These are phyloP conservation scores for Aaosphaeria pasadenensis DNA, from an alignment of 2,329 filamentous ascomycete genomes.

Conservation along the genomic window DNA sequence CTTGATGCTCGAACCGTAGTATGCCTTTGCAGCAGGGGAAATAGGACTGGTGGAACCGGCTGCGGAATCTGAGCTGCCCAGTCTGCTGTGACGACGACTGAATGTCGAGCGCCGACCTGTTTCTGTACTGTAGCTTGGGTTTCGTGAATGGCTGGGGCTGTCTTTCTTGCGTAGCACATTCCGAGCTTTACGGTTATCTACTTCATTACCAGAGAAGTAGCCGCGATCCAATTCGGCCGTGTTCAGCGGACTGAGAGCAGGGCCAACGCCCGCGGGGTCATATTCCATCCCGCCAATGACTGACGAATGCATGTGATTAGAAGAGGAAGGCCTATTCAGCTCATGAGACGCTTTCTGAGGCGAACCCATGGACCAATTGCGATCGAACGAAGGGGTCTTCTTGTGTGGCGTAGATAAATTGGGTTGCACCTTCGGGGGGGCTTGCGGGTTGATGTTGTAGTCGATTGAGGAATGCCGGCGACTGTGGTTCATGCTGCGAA, in stretches of 20 bases:
- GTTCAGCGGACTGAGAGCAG: conserved; percentile 27
- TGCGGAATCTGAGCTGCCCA: conserved; percentile 75
- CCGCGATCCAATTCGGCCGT: conserved; percentile 72
- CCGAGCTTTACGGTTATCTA: conserved; percentile 66
- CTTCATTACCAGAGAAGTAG: conserved; percentile 89
- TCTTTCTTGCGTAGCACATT: conserved; percentile 78
- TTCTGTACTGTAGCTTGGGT: conserved; percentile 68
- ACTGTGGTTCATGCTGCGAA: conserved; percentile 78
- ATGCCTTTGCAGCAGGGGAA: conserved; percentile 64
- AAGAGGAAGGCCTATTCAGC: conserved; percentile 28
- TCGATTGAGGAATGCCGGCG: conserved; percentile 87
- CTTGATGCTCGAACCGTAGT: conserved; percentile 55
- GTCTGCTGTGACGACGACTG: conserved; percentile 68
- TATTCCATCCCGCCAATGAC: conserved; percentile 12
- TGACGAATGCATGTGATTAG: conserved; percentile 31
- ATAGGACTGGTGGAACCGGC: conserved; percentile 53
- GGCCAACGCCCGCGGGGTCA: conserved; percentile 12
- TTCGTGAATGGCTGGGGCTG: conserved; percentile 59
- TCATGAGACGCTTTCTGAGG: conserved; percentile 23
- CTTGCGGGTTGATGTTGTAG: conserved; percentile 47
- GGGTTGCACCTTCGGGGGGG: conserved; percentile 21
- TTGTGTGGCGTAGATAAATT: conserved; percentile 39
- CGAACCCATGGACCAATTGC: conserved; percentile 55
- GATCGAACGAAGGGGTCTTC: conserved; percentile 59
- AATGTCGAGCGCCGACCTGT: conserved; percentile 58